Percentiles rank a stretch among this genome's conserved stretches.
These are phyloP conservation scores for Leccinum fallax DNA, from an alignment of 1,284 basidiomycete species.

Conservation along the genomic window DNA sequence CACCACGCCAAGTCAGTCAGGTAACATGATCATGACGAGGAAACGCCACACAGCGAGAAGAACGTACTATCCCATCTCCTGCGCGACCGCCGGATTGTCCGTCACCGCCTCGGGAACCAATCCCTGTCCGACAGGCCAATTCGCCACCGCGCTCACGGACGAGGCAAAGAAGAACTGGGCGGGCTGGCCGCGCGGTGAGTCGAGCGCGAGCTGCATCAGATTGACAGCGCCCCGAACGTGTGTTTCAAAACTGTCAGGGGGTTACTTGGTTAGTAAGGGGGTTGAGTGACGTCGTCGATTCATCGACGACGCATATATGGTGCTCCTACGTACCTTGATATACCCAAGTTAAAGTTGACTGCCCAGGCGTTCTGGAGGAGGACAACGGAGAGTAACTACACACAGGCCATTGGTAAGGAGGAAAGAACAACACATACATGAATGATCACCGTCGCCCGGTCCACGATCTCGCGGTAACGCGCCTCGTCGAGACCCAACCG, in stretches of 20 bases:
- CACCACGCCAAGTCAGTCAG: background rate
- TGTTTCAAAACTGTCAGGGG: conserved; percentile 36
- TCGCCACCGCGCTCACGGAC: conserved; percentile 46
- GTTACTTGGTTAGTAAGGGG: background rate
- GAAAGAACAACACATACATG: conserved; percentile 35
- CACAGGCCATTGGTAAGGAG: background rate
- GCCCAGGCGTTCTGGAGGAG: conserved; percentile 46
- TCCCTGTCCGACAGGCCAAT: conserved; percentile 30
- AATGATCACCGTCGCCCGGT: conserved; percentile 47
- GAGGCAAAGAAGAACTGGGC: conserved; percentile 60
- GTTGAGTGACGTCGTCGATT: background rate
- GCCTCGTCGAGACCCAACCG: conserved; percentile 43
- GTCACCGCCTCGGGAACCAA: conserved; percentile 42
- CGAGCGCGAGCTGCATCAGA: conserved; percentile 54
- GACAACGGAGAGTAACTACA: background rate
- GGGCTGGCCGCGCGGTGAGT: conserved; percentile 40
- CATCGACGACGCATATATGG: background rate
- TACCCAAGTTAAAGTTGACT: conserved; percentile 48
- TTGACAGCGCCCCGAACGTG: conserved; percentile 55
- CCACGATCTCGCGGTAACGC: conserved; percentile 41
- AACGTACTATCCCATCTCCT: conserved; percentile 53
- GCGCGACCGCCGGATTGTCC: conserved; percentile 40
- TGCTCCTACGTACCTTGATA: conserved; percentile 43
- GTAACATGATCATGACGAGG: background rate
- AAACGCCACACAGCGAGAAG: background rate